Evolutionary conservation across 2,329 filamentous ascomycete species (phyloP).

Genomic region (Xylariales sp.): DNA sequence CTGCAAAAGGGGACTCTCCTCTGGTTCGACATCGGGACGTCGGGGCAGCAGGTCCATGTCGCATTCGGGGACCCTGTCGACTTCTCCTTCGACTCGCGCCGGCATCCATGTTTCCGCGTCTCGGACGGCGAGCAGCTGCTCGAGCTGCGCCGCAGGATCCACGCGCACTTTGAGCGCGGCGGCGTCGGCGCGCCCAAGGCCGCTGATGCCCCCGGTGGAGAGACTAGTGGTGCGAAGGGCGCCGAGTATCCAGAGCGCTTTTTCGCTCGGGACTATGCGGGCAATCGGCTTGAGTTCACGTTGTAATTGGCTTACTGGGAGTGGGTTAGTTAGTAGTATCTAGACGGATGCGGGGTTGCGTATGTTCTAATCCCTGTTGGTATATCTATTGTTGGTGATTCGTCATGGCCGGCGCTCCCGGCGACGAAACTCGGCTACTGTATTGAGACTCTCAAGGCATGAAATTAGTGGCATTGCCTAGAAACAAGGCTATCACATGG

Average conservation of each 20-base stretch:
- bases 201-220: conserved; percentile 66
- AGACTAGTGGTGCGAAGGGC: conserved; percentile 57
- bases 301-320: conserved; percentile 46
- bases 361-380: background rate
- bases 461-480: too few species aligned
- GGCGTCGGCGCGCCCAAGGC: conserved; percentile 62
- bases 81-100: conserved; percentile 53
- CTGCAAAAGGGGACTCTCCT: conserved; percentile 62
- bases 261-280: conserved; percentile 69
- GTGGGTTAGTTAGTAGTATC: background rate
- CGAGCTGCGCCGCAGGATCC: conserved; percentile 60
- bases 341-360: background rate
- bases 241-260: conserved; percentile 71
- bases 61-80: conserved; percentile 55
- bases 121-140: conserved; percentile 60
- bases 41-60: conserved; percentile 68
- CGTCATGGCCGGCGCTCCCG: too few species aligned
- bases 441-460: too few species aligned
- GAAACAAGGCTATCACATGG: too few species aligned
- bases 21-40: conserved; percentile 70
- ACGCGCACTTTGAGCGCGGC: conserved; percentile 61
- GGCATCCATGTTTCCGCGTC: conserved; percentile 70
- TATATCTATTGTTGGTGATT: background rate
- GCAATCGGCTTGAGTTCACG: conserved; percentile 66
- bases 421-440: too few species aligned